Conservation (phyloP, 2,329 filamentous ascomycete genomes). For the Aureobasidium sp. region DNA sequence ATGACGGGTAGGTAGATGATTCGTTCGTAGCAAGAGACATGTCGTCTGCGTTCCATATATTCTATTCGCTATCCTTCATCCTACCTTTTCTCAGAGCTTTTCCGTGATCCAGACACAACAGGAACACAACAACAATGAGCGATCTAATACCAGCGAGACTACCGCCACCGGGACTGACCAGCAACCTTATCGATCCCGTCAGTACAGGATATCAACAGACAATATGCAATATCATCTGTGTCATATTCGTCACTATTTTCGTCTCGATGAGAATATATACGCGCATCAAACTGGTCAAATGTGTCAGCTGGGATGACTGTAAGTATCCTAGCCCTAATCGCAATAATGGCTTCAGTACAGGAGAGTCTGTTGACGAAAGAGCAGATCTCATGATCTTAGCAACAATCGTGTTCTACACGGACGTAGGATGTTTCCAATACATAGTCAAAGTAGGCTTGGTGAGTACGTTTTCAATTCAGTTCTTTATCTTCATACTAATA, state of each 20-base stretch:
- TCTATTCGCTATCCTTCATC: background rate
- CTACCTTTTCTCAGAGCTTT: background rate
- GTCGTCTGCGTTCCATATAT: background rate
- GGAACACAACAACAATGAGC: background rate
- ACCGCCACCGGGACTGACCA: background rate
- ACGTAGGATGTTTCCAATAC: background rate
- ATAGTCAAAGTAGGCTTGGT: conserved; percentile 4
- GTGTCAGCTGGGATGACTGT: conserved; percentile 14
- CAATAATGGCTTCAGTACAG: background rate
- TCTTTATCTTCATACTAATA: background rate
- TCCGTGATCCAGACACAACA: background rate
- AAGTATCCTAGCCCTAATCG: background rate
- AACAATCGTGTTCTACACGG: background rate
- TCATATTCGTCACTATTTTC: background rate
- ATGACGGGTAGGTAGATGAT: background rate
- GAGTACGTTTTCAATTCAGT: background rate
- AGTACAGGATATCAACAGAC: conserved; percentile 6
- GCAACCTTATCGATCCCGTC: conserved; percentile 2
- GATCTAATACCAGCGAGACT: background rate
- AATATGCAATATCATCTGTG: background rate
- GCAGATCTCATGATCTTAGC: background rate
- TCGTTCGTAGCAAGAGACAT: background rate
- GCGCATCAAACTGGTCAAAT: conserved; percentile 7
- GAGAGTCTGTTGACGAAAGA: background rate
- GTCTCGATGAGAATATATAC: conserved; percentile 4